Base-by-base conservation (phyloP, 148 eudicot genomes). In the Camellia japonica region DNA sequence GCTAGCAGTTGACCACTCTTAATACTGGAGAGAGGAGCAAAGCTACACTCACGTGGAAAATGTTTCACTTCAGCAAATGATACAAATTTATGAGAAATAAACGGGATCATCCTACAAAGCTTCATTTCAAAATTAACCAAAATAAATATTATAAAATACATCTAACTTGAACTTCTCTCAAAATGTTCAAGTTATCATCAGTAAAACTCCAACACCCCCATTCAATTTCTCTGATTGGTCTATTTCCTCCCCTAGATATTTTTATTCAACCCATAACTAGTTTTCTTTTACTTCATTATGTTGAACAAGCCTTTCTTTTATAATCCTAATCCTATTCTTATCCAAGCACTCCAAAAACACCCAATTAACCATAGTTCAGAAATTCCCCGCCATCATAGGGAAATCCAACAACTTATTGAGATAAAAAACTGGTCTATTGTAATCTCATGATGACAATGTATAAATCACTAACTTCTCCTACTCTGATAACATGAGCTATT, bases 1-100 rank as follows among this genome's bases (percentile, higher is more conserved):
- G 1, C n/a, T 15, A 52, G 9, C 30, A 23, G 16, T 5, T 15
- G 14, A 41, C 46, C 46, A 71, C 47, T 42, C 66, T 73, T 7
- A 56, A 44, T 42, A 9, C 67, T 41, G 52, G 51, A 58, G 78
- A 58, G 78, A 74, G 49, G 78, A 58, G 54, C 78, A 59, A 74
- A 30, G 47, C 6, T 61, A 38, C 38, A 73, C 64, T 74, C 63
- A 43, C 59, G 38, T 42, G 30, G 46, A 55, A 56, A 73, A 73
- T 38, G 46, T 56, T n/a, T 70, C 56, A 70, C 11, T 23, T 61
- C 7, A 56, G 47, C 44, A 30, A 54, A 23, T n/a, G n/a, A n/a
- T 5, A 73, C 7, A 69, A 69, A 20, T 7, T 30, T 43, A 72
- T 4, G 1, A 20, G 20, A 20, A 3, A 23, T n/a, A 70, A 49